Evolutionary conservation across 2,329 filamentous ascomycete species (phyloP).

Genomic region (Pleomassaria siparia): DNA sequence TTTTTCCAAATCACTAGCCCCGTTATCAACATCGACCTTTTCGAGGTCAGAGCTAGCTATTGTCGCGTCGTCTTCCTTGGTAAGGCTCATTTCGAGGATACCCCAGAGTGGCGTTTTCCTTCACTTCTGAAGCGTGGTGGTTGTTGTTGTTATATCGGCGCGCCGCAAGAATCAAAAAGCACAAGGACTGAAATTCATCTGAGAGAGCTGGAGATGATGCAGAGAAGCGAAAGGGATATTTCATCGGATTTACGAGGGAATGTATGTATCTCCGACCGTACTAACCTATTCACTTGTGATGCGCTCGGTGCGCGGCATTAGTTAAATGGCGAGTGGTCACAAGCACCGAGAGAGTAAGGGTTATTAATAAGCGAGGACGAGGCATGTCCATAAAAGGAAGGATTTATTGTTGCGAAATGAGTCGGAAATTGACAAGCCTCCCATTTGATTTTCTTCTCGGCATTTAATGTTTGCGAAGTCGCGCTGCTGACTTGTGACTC

Average conservation of each 20-base stretch:
- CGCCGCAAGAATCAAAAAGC: no score
- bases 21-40: conserved; percentile 15
- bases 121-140: not conserved
- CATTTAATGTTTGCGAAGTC: no score
- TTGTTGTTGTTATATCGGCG: no score
- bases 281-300: not conserved
- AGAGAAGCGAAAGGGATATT: not conserved
- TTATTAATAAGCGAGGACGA: not conserved
- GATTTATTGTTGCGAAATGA: not conserved
- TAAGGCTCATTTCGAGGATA: conserved; percentile 19
- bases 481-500: no score
- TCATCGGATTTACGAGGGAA: not conserved
- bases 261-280: not conserved
- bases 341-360: not conserved
- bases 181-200: no score
- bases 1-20: conserved; percentile 2
- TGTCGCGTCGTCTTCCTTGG: conserved; percentile 18
- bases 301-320: not conserved
- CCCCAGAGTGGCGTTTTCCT: not conserved
- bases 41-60: conserved; percentile 25
- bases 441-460: no score
- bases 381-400: not conserved
- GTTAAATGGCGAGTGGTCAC: not conserved
- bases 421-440: no score
- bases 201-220: not conserved